Conservation (phyloP, 2,329 filamentous ascomycete genomes). For the Fusarium napiforme region DNA sequence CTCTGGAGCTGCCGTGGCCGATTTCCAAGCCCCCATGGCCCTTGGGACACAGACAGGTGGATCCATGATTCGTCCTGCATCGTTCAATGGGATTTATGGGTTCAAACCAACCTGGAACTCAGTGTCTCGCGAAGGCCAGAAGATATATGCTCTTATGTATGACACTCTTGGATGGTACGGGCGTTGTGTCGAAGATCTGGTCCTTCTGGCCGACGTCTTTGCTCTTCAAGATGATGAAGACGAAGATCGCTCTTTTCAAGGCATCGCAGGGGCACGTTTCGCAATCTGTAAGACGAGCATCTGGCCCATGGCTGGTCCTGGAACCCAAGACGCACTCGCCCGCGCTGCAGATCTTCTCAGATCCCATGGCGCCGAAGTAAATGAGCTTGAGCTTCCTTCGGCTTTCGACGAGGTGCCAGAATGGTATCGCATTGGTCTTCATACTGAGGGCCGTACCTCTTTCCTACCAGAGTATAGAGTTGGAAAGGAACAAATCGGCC, state of each 20-base stretch:
- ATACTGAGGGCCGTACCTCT: slow-evolving; percentile 62
- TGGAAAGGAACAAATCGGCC: slow-evolving; percentile 59
- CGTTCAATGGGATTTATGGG: slow-evolving; percentile 74
- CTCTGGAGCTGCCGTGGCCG: slow-evolving; percentile 73
- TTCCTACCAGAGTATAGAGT: slow-evolving; percentile 67
- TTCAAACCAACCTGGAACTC: slow-evolving; percentile 75
- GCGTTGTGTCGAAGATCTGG: slow-evolving; percentile 67
- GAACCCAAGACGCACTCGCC: slow-evolving; percentile 57
- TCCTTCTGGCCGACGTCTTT: slow-evolving; percentile 67
- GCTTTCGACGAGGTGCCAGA: slow-evolving; percentile 61
- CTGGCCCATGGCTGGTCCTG: slow-evolving; percentile 62
- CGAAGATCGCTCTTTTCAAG: slow-evolving; percentile 52
- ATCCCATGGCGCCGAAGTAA: slow-evolving; percentile 63
- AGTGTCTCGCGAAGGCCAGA: slow-evolving; percentile 71
- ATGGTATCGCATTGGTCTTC: slow-evolving; percentile 65
- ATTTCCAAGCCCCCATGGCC: slow-evolving; percentile 69
- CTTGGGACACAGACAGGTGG: slow-evolving; percentile 76
- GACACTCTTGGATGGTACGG: slow-evolving; percentile 73
- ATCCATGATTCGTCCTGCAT: slow-evolving; percentile 71
- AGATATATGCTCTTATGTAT: slow-evolving; percentile 67
- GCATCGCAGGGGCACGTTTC: slow-evolving; percentile 63
- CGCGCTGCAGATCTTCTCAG: slow-evolving; percentile 54
- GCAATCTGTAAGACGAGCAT: slow-evolving; percentile 66
- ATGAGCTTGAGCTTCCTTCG: slow-evolving; percentile 65
- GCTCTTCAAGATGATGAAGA: slow-evolving; percentile 57